Percentiles rank a stretch among this genome's conserved stretches.
Evolutionary conservation across 2,329 filamentous ascomycete species (phyloP).

Genomic region (Colletotrichum musicola): DNA sequence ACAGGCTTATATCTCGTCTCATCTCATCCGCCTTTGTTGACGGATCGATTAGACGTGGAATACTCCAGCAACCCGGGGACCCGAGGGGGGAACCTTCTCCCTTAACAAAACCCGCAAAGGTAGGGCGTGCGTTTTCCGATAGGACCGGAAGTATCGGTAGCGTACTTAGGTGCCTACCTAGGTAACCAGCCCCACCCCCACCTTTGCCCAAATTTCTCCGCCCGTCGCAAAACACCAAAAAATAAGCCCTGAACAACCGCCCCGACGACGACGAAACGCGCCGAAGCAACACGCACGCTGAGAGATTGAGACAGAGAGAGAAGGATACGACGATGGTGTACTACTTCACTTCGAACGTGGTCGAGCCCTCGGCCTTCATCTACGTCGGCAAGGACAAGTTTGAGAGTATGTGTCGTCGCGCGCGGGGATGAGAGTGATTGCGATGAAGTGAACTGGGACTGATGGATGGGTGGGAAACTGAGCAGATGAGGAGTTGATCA

Average conservation of each 20-base stretch:
- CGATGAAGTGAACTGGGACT: too few species aligned
- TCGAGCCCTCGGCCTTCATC: slow-evolving; percentile 85
- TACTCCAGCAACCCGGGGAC: too few species aligned
- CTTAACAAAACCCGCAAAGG: too few species aligned
- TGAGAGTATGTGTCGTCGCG: slow-evolving; percentile 83
- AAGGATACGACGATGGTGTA: slow-evolving; percentile 78
- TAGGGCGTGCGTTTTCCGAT: neutral
- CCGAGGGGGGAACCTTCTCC: too few species aligned
- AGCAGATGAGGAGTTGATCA: slow-evolving; percentile 94
- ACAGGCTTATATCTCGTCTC: too few species aligned
- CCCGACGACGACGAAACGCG: neutral
- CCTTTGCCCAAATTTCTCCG: slow-evolving; percentile 37
- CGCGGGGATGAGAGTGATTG: slow-evolving; percentile 25
- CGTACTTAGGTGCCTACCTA: too few species aligned
- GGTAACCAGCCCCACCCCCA: slow-evolving; percentile 19
- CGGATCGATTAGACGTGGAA: neutral
- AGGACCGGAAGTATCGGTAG: neutral
- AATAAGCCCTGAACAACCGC: neutral
- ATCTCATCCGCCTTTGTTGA: too few species aligned
- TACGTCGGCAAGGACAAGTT: slow-evolving; percentile 99
- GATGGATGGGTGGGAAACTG: neutral
- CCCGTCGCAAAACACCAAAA: slow-evolving; percentile 1
- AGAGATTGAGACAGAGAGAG: neutral
- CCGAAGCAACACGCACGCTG: neutral
- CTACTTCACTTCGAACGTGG: slow-evolving; percentile 91